These are phyloP conservation scores for Colletotrichum sp. DNA, from an alignment of 2,329 filamentous ascomycete species.

Conservation along the genomic window DNA sequence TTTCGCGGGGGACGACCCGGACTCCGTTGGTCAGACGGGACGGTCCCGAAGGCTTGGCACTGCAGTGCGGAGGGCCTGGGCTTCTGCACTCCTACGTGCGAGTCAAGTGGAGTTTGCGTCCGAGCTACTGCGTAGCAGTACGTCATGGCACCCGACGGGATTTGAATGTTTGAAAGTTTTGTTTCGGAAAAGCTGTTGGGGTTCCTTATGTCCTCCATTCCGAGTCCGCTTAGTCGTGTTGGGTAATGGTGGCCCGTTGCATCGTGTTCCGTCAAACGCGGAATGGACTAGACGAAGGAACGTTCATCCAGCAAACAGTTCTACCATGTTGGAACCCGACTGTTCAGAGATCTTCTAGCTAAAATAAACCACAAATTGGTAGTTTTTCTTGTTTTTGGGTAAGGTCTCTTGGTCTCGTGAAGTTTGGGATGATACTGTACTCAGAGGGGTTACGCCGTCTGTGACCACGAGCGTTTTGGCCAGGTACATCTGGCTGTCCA, in stretches of 20 bases:
- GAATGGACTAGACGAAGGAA: background rate
- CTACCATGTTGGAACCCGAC: fast-evolving
- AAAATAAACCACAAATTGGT: too few relatives aligned
- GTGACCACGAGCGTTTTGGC: too few relatives aligned
- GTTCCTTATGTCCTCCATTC: background rate
- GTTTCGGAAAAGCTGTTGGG: background rate
- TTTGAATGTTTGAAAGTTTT: background rate
- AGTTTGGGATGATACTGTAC: too few relatives aligned
- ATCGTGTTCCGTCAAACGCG: background rate
- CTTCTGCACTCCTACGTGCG: background rate
- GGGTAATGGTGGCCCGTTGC: background rate
- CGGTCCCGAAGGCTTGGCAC: slow-evolving; percentile 1
- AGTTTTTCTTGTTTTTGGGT: too few relatives aligned
- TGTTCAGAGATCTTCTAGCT: fast-evolving
- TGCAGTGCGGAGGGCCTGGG: background rate
- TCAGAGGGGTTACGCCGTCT: too few relatives aligned
- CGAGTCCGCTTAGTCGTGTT: background rate
- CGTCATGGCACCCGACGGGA: background rate
- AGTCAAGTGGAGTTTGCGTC: background rate
- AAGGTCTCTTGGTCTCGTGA: too few relatives aligned
- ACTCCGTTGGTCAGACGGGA: slow-evolving; percentile 15
- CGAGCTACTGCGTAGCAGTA: background rate
- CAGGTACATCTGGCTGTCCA: too few relatives aligned
- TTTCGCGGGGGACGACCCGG: slow-evolving; percentile 13
- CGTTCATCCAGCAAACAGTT: too few relatives aligned